A percentile compares a stretch with the other conserved stretches of the same genome.
These are phyloP conservation scores for Rhododendron mucronatum DNA, from an alignment of 148 eudicot genomes.

Conservation along the genomic window DNA sequence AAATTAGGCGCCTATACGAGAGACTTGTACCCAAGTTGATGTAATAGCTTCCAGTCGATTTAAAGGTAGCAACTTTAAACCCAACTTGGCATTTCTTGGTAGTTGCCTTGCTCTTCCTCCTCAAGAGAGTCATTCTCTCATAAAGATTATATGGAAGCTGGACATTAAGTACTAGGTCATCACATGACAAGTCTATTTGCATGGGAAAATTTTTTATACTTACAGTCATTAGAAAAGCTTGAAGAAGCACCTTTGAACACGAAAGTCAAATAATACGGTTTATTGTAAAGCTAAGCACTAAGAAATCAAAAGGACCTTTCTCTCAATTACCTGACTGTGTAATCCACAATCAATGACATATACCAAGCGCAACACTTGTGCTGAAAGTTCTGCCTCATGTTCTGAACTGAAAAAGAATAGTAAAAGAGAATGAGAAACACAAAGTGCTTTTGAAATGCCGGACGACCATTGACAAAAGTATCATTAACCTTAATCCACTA, in stretches of 20 bases:
- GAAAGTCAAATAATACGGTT: neutral
- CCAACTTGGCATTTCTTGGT: too few relatives aligned
- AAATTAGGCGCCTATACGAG: too few relatives aligned
- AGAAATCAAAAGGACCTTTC: neutral
- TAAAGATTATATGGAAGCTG: too few relatives aligned
- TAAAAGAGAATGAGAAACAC: neutral
- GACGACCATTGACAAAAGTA: neutral
- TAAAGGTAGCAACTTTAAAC: too few relatives aligned
- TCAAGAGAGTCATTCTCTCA: too few relatives aligned
- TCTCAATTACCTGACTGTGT: constrained; percentile 59
- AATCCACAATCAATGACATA: constrained; percentile 71
- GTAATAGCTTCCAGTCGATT: too few relatives aligned
- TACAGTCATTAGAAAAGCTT: too few relatives aligned
- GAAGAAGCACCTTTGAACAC: neutral
- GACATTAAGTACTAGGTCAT: too few relatives aligned
- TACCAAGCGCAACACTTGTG: constrained; percentile 75
- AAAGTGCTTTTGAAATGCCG: neutral
- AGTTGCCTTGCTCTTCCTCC: too few relatives aligned
- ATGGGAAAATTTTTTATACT: neutral
- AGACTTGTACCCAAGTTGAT: too few relatives aligned
- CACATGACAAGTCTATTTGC: neutral
- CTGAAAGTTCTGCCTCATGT: constrained; percentile 90
- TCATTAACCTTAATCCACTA: constrained; percentile 49
- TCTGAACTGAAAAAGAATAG: constrained; percentile 47
- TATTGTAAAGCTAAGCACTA: neutral